Percentiles rank a stretch among this genome's conserved stretches.
phyloP scores from a whole-genome alignment of 2,329 filamentous ascomycete genomes.

The Fusarium pseudocircinatum region DNA sequence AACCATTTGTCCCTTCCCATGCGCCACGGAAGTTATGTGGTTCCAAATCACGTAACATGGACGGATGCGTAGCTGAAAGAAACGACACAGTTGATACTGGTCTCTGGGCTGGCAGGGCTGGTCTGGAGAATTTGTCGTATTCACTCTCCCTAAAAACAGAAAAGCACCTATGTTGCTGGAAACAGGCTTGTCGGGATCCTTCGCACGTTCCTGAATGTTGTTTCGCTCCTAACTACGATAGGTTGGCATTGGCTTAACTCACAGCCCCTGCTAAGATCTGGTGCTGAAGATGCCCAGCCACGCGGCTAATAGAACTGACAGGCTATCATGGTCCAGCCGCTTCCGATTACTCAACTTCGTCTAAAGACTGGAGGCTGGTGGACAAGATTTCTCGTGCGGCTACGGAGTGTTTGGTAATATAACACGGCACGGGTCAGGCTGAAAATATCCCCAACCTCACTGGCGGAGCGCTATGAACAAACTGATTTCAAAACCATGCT shows the following conservation, averaged over 20 bases:
- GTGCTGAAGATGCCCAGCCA: slow-evolving; percentile 19
- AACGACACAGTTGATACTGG: slow-evolving; percentile 4
- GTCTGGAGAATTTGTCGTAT: slow-evolving; percentile 8
- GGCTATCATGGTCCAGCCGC: slow-evolving; percentile 1
- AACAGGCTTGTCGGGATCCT: slow-evolving; percentile 19
- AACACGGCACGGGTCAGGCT: slow-evolving; percentile 12
- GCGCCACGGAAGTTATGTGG: neutral
- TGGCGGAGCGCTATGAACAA: slow-evolving; percentile 8
- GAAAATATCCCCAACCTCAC: slow-evolving; percentile 20
- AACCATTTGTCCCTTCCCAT: neutral
- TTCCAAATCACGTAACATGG: slow-evolving; percentile 26
- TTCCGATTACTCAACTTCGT: slow-evolving; percentile 1
- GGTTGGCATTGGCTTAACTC: neutral
- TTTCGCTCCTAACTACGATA: slow-evolving; percentile 15
- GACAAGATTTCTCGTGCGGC: slow-evolving; percentile 17
- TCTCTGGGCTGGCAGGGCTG: neutral
- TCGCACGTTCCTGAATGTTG: slow-evolving; percentile 20
- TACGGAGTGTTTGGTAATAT: slow-evolving; percentile 7
- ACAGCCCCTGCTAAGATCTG: slow-evolving; percentile 3
- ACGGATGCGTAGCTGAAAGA: slow-evolving; percentile 6
- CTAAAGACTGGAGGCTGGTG: slow-evolving; percentile 3
- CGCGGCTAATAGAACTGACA: slow-evolving; percentile 21
- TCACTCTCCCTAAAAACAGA: slow-evolving; percentile 23
- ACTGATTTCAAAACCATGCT: neutral
- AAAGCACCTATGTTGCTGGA: slow-evolving; percentile 22